phyloP scores from a whole-genome alignment of 768 basidiomycete genomes.

The Gloeopeniophorella convolvens region DNA sequence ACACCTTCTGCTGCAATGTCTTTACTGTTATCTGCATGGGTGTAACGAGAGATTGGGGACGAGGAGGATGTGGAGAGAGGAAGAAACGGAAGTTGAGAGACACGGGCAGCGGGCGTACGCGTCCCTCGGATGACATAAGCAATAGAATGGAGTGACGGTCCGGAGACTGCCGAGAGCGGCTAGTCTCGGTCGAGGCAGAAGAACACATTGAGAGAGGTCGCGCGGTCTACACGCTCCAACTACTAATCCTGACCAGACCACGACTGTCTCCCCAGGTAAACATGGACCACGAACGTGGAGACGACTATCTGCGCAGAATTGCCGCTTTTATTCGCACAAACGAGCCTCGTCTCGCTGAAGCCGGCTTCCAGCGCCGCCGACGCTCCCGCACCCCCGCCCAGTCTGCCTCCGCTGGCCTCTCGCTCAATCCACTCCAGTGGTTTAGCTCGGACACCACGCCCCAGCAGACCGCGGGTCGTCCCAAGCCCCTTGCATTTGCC shows the following conservation, averaged over 20 bases:
- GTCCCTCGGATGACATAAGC: too few species aligned
- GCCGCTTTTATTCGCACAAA: slow-evolving; percentile 68
- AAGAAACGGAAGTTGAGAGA: neutral
- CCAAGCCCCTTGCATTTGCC: slow-evolving; percentile 56
- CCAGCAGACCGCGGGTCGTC: slow-evolving; percentile 27
- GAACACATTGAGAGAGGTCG: too few species aligned
- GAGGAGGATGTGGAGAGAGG: slow-evolving; percentile 3
- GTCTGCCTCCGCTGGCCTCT: slow-evolving; percentile 28
- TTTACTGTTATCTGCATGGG: slow-evolving; percentile 92
- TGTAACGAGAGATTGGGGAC: slow-evolving; percentile 17
- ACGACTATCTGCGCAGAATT: slow-evolving; percentile 66
- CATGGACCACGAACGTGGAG: slow-evolving; percentile 58
- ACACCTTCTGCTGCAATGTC: slow-evolving; percentile 90
- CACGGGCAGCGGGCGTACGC: too few species aligned
- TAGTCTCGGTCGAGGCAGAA: too few species aligned
- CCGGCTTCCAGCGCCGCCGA: slow-evolving; percentile 45
- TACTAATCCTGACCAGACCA: too few species aligned
- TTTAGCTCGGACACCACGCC: slow-evolving; percentile 35
- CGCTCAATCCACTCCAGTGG: slow-evolving; percentile 62
- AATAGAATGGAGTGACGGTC: too few species aligned
- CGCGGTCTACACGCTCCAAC: too few species aligned
- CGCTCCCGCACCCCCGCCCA: slow-evolving; percentile 31
- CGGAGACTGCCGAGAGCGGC: too few species aligned
- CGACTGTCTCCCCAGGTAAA: slow-evolving; percentile 27
- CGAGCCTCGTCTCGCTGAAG: slow-evolving; percentile 66